These are phyloP conservation scores for Ceratocystis cubensis DNA, from an alignment of 2,329 filamentous ascomycete species.

Conservation along the genomic window DNA sequence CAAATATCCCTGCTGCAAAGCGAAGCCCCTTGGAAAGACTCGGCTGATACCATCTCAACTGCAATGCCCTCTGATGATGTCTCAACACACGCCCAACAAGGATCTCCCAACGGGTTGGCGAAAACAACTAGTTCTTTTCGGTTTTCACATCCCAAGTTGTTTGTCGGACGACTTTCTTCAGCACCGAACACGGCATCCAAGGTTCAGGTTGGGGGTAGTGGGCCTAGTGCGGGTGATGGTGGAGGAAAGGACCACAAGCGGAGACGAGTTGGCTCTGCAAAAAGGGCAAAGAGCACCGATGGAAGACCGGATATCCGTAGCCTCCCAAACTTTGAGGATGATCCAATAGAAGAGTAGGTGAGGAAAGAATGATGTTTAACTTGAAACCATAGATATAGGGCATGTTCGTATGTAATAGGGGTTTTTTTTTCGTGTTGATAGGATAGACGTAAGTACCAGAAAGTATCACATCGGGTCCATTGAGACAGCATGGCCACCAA, in stretches of 20 bases:
- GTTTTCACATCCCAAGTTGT: conserved; percentile 15
- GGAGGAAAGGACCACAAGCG: conserved; percentile 5
- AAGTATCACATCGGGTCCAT: no score
- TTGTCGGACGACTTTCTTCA: conserved; percentile 15
- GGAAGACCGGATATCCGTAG: conserved; percentile 16
- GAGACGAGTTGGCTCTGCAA: neutral
- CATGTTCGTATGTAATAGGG: neutral
- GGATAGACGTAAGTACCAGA: no score
- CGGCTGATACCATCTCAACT: neutral
- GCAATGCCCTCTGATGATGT: neutral
- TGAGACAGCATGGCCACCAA: neutral
- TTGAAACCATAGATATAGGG: neutral
- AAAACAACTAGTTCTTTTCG: neutral
- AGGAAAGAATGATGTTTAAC: neutral
- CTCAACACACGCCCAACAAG: neutral
- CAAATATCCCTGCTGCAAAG: neutral
- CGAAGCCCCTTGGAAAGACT: neutral
- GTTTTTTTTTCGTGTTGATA: no score
- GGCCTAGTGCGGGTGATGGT: neutral
- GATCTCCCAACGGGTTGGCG: neutral
- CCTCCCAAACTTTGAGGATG: conserved; percentile 16
- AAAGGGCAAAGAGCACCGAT: conserved; percentile 9
- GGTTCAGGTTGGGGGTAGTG: neutral
- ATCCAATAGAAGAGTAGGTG: conserved; percentile 15
- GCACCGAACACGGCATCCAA: neutral